Evolutionary conservation across 1,284 basidiomycete genomes (phyloP), one percentile per base, ranked within the genome.

Genomic region (Trametes sp.): DNA sequence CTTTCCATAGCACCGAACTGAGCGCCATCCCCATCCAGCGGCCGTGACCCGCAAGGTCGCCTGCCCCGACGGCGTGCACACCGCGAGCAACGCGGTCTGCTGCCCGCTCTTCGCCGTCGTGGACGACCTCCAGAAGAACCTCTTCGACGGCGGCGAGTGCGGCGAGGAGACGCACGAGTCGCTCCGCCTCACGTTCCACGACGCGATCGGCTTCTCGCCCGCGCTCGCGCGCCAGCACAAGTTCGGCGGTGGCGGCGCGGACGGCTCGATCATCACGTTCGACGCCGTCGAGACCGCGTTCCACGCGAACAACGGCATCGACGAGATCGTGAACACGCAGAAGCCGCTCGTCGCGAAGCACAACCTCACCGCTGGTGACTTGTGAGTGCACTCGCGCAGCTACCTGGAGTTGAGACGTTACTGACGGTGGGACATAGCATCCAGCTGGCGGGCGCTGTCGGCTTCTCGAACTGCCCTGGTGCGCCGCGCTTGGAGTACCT

Each of bases 71-170:
- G 53, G 53, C 14, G 21, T 24, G 42, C 53, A 75, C 54, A 72
- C 69, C 11, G 77, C 74, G 11, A 70, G 74, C 4, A 77, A 80
- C 63, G 73, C 67, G 19, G 78, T 76, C n/a, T 80, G 79, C 68
- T 79, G 78, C 64, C 62, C 70, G 52, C 67, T 72, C 51, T 79
- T 78, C 73, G 71, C 77, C 29, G 65, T 78, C 31, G 70, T 75
- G 19, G 75, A 77, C 26, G 75, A 76, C 54, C 68, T 80, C 50
- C 78, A 80, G 64, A 46, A 67, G 31, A 73, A 76, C 59, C 72
- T 80, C 14, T 78, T 78, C 69, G 76, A 77, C 45, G 59, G 59
- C 57, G 60, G 56, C 51, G 55, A 56, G 51, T 70, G 72, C 54
- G 70, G 72, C n/a, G 69, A 73, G 55, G 69, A 75, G 21, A 70